Evolutionary conservation across 75 land plant genomes (phyloP).

Genomic region (Picea glauca): DNA sequence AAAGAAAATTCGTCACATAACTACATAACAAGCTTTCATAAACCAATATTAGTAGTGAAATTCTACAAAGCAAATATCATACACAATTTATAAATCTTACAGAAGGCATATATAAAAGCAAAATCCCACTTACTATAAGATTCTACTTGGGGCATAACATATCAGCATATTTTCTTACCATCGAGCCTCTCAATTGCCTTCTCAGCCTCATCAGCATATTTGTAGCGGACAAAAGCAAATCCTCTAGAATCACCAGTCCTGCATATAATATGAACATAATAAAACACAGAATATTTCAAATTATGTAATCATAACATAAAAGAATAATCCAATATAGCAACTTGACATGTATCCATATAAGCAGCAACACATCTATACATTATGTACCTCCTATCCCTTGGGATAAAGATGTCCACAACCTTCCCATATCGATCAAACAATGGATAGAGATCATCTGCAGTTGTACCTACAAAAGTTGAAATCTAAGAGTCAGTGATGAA

Average conservation of each 20-base stretch:
- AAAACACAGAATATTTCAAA: neutral
- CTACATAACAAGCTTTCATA: neutral
- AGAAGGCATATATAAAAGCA: too few species aligned
- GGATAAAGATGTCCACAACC: constrained; percentile 95
- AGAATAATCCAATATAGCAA: too few species aligned
- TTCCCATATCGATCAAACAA: constrained; percentile 94
- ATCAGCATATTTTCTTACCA: constrained; percentile 34
- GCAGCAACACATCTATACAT: neutral
- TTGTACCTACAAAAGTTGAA: constrained; percentile 61
- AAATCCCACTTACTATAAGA: neutral
- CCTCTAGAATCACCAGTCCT: constrained; percentile 99
- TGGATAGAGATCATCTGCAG: constrained; percentile 94
- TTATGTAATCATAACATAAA: neutral
- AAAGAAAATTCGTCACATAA: neutral
- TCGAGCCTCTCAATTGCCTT: constrained; percentile 94
- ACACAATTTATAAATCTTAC: neutral
- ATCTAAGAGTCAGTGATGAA: neutral
- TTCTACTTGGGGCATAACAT: neutral
- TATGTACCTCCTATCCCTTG: constrained; percentile 59
- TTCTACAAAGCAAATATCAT: neutral
- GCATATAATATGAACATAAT: neutral
- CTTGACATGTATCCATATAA: neutral
- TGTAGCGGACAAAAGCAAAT: constrained; percentile 96
- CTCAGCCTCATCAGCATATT: constrained; percentile 91
- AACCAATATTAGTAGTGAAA: neutral